phyloP scores from a whole-genome alignment of 2,329 filamentous ascomycete genomes.

The Trichocomaceae sp. region DNA sequence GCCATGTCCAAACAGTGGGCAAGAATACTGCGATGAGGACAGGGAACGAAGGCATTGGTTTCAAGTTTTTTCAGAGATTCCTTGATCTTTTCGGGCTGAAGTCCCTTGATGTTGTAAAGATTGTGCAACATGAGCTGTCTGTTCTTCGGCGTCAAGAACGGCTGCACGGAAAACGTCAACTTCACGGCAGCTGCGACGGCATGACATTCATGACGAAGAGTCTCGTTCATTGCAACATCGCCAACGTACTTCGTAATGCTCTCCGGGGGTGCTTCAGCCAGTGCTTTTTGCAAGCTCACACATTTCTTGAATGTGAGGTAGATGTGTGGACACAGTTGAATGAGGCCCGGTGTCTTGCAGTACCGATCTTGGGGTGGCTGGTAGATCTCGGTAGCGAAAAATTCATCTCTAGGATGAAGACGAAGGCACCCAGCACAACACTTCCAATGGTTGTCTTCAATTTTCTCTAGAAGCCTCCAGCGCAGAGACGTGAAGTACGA shows the following conservation, averaged over 20 bases:
- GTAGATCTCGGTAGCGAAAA: neutral
- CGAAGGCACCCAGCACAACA: constrained; percentile 6
- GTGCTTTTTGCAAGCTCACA: neutral
- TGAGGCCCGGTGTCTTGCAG: neutral
- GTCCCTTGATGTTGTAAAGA: neutral
- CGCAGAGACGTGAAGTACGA: neutral
- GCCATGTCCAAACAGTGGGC: constrained; percentile 5
- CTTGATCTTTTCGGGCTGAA: neutral
- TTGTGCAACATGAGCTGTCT: neutral
- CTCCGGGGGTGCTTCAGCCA: neutral
- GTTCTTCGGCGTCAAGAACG: neutral
- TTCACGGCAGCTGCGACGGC: neutral
- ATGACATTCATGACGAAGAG: constrained; percentile 2
- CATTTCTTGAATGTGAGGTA: constrained; percentile 8
- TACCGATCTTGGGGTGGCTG: neutral
- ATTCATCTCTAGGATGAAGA: constrained; percentile 5
- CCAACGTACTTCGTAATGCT: neutral
- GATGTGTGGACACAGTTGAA: constrained; percentile 8
- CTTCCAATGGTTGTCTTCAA: constrained; percentile 8
- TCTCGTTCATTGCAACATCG: neutral
- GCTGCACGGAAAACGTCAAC: neutral
- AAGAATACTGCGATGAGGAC: constrained; percentile 7
- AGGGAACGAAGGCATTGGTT: neutral
- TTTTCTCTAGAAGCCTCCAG: constrained; percentile 1
- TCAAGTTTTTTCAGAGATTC: neutral